Conservation (phyloP, 257 asterid genomes). For the Echium plantagineum region DNA sequence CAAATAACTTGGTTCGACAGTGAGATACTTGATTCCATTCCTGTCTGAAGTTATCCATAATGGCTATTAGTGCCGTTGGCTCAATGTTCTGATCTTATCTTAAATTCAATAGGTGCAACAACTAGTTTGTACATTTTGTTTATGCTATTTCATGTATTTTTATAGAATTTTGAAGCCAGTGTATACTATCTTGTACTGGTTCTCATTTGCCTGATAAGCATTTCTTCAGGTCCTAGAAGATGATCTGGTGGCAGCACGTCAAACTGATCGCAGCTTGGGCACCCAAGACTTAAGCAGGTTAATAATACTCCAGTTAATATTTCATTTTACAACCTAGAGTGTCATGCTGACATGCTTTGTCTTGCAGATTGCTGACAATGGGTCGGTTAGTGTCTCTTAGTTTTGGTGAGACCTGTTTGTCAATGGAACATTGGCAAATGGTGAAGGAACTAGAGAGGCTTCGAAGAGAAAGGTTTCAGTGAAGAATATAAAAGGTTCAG, state of each 20-base stretch:
- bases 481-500: conserved; percentile 9
- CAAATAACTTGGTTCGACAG: no score
- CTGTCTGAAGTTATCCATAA: no score
- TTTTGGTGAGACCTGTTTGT: conserved; percentile 59
- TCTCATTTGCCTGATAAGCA: not conserved
- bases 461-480: conserved; percentile 47
- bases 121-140: no score
- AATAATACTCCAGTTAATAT: not conserved
- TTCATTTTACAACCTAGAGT: not conserved
- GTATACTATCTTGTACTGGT: no score
- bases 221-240: conserved; percentile 56
- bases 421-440: conserved; percentile 82
- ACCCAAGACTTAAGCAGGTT: conserved; percentile 77
- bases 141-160: no score
- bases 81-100: no score
- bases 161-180: no score
- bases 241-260: conserved; percentile 85
- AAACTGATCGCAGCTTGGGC: conserved; percentile 72
- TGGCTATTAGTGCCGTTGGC: no score
- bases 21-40: no score
- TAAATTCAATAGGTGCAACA: no score
- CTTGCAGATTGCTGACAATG: conserved; percentile 75
- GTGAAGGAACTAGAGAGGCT: conserved; percentile 73
- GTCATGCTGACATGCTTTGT: conserved; percentile 5
- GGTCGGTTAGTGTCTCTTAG: conserved; percentile 64